Conservation (phyloP, 495 filamentous ascomycete species). For the Neurospora discreta region DNA sequence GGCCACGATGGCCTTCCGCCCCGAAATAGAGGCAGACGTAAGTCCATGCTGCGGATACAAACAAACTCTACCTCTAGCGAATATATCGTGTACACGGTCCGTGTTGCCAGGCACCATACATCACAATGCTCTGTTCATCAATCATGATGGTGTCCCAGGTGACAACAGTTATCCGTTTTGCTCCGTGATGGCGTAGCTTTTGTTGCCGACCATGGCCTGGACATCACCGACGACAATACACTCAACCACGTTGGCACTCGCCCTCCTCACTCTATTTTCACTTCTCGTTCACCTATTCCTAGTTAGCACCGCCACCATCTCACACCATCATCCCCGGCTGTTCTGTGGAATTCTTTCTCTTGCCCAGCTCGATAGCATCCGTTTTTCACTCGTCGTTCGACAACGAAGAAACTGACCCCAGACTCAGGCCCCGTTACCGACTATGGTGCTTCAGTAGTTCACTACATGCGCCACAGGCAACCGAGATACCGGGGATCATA, state of each 20-base stretch:
- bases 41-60: constrained; percentile 1
- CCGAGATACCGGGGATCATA: constrained; percentile 60
- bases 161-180: not conserved
- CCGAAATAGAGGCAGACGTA: constrained; percentile 13
- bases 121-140: not conserved
- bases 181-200: not conserved
- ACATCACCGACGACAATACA: not conserved
- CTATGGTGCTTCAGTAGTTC: constrained; percentile 83
- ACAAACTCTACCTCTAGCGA: not conserved
- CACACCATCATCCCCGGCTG: not conserved
- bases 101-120: not conserved
- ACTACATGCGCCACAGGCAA: constrained; percentile 83
- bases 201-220: not conserved
- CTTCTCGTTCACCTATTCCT: not conserved
- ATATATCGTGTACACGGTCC: not conserved
- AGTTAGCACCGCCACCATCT: not conserved
- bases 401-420: constrained; percentile 14
- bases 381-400: not conserved
- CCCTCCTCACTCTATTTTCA: not conserved
- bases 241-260: not conserved
- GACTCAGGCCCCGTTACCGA: constrained; percentile 73
- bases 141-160: not conserved
- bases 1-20: constrained; percentile 16
- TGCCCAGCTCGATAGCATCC: not conserved
- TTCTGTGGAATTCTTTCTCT: not conserved